Base-by-base conservation (phyloP, 768 basidiomycete species). In the Collybia sp. region DNA sequence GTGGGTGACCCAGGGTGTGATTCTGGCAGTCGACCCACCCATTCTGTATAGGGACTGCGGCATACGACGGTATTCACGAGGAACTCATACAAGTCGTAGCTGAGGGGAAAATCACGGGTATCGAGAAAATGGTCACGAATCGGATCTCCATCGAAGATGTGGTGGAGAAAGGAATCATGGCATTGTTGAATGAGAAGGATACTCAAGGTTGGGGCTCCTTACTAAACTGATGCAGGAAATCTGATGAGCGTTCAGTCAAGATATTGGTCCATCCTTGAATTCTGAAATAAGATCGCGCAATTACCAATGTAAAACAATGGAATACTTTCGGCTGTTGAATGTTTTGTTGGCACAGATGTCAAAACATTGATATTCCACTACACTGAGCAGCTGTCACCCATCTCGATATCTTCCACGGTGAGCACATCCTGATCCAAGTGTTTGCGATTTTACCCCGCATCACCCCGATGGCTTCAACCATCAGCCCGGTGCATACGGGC, bases 401-500 rank as follows among this genome's bases (percentile, higher is more conserved):
- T 25, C 25, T 25, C 25, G 8, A 25, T 8, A 25, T 25, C 25
- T 25, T 25, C 25, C 25, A 25, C 25, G 25, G 25, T 25, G 8
- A 25, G 25, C 25, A 25, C 25, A 25, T 58, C 53, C 42, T 75
- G 71, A 20, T 72, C 68, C 17, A 78, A 65, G 9, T 71, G 4
- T 65, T 67, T 9, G 66, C 65, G 13, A 96, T 78, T 61, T 98
- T 98, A 32, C 73, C 74, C 38, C 92, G 74, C 80, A 97, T 84
- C 38, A 96, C 83, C 19, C 74, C 70, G 51, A 93, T 76, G 0
- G 93, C 75, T 57, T 93, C 92, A 0, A 81, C 82, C 12, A 95
- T 68, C 10, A 98, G 70, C 30, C 81, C 0, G 95, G 93, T 2
- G 78, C 66, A 59, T 96, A 96, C 11, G 89, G 80, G 4, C 94